Evolutionary conservation across 2,329 filamentous ascomycete species (phyloP).

Genomic region (Trichothecium sympodiale): DNA sequence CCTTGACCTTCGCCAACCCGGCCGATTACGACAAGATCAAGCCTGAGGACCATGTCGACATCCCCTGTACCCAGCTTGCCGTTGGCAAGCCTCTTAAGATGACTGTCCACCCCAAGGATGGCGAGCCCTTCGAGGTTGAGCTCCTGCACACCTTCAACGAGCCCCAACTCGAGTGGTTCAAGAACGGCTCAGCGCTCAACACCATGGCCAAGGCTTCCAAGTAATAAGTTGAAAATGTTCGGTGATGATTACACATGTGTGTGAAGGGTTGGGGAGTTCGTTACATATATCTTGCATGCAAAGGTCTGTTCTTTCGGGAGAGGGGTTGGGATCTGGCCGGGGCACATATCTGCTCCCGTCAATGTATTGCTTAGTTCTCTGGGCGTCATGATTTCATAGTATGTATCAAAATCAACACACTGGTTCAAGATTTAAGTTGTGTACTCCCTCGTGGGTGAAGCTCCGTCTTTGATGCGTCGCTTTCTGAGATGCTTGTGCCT

Average conservation of each 20-base stretch:
- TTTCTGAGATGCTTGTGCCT: no score
- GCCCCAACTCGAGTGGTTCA: conserved; percentile 97
- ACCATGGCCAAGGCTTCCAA: conserved; percentile 74
- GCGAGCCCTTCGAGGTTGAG: conserved; percentile 67
- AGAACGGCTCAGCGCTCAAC: conserved; percentile 94
- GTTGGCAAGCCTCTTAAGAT: conserved; percentile 91
- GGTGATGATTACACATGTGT: conserved; percentile 2
- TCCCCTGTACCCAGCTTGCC: conserved; percentile 77
- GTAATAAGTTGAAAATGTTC: conserved; percentile 15
- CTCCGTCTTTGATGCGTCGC: no score
- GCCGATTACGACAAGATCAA: conserved; percentile 97
- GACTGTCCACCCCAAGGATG: conserved; percentile 83
- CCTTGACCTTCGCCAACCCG: conserved; percentile 86
- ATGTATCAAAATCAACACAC: conserved; percentile 1
- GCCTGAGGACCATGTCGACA: conserved; percentile 75
- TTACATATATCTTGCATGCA: no score
- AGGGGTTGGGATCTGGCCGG: no score
- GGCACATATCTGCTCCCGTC: no score
- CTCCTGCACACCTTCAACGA: conserved; percentile 97
- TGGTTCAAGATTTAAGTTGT: no score
- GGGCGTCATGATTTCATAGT: no score
- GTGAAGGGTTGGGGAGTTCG: no score
- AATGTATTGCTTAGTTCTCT: no score
- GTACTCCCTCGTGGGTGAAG: no score
- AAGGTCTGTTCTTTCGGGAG: no score